phyloP scores from a whole-genome alignment of 2,329 filamentous ascomycete genomes.

The Beauveria sp. region DNA sequence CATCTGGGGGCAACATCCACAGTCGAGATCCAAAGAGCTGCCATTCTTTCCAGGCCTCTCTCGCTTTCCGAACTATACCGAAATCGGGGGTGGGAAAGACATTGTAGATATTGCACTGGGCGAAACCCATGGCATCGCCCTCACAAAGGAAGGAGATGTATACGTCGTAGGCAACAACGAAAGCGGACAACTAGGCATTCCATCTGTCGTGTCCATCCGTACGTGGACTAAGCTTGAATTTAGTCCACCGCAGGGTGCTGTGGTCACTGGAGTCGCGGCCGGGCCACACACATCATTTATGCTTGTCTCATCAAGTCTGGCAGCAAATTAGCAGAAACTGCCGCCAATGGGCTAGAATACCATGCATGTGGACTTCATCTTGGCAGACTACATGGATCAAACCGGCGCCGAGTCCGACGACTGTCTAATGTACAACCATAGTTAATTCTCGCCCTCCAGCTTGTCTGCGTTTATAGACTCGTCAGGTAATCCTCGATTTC shows the following conservation, averaged over 20 bases:
- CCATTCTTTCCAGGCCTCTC: conserved; percentile 24
- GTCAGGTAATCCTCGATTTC: conserved; percentile 99
- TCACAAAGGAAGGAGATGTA: conserved; percentile 41
- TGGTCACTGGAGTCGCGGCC: conserved; percentile 36
- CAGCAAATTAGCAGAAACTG: conserved; percentile 6
- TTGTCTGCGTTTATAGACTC: conserved; percentile 63
- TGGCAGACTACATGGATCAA: conserved; percentile 17
- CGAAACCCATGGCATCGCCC: conserved; percentile 48
- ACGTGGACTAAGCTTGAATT: conserved; percentile 32
- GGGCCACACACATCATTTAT: conserved; percentile 23
- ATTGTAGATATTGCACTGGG: conserved; percentile 52
- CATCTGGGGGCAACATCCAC: conserved; percentile 43
- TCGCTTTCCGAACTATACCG: conserved; percentile 34
- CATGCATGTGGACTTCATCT: conserved; percentile 17
- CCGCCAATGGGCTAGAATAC: conserved; percentile 15
- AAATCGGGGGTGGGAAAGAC: conserved; percentile 40
- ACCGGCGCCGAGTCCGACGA: conserved; percentile 26
- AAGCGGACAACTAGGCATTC: conserved; percentile 50
- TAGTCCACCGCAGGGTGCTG: conserved; percentile 17
- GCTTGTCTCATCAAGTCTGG: neutral
- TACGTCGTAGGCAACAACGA: conserved; percentile 49
- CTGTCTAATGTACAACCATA: conserved; percentile 40
- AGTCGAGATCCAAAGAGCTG: conserved; percentile 22
- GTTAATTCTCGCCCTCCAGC: neutral
- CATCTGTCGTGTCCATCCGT: conserved; percentile 20